Evolutionary conservation across 1,139 yeast genomes (phyloP).

Genomic region (Sugiyamaella paludigena): DNA sequence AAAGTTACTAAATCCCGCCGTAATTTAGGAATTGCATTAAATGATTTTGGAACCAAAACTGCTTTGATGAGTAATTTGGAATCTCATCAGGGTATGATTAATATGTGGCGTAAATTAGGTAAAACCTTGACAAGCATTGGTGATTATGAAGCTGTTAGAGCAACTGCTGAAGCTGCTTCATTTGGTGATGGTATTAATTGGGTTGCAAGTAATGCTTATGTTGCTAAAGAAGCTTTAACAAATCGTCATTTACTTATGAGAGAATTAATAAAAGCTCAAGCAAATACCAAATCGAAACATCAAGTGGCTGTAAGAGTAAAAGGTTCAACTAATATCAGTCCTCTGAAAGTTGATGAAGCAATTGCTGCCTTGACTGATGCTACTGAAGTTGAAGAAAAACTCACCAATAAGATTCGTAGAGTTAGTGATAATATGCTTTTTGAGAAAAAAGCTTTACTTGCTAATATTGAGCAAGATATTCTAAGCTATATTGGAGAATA

Average conservation of each 20-base stretch:
- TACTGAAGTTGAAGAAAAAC: constrained; percentile 69
- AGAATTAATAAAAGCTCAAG: constrained; percentile 78
- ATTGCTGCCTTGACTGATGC: constrained; percentile 76
- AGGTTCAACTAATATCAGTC: constrained; percentile 73
- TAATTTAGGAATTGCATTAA: constrained; percentile 54
- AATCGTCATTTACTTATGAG: constrained; percentile 91
- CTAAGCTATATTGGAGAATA: constrained; percentile 55
- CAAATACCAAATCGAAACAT: constrained; percentile 66
- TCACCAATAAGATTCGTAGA: constrained; percentile 71
- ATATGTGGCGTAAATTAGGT: constrained; percentile 77
- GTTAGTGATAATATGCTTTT: constrained; percentile 82
- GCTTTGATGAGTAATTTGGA: constrained; percentile 52
- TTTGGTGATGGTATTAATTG: constrained; percentile 72
- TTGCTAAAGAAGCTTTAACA: constrained; percentile 88
- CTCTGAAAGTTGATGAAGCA: constrained; percentile 89
- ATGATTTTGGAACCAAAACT: constrained; percentile 64
- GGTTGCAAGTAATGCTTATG: constrained; percentile 72
- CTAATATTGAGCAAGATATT: constrained; percentile 56
- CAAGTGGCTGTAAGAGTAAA: constrained; percentile 72
- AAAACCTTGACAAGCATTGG: constrained; percentile 68
- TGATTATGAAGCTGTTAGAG: constrained; percentile 72
- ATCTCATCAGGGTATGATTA: constrained; percentile 65
- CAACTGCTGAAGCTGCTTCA: constrained; percentile 70
- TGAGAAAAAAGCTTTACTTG: constrained; percentile 60
- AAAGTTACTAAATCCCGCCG: constrained; percentile 55